phyloP scores from a whole-genome alignment of 768 basidiomycete genomes.

The Suillus paluster region DNA sequence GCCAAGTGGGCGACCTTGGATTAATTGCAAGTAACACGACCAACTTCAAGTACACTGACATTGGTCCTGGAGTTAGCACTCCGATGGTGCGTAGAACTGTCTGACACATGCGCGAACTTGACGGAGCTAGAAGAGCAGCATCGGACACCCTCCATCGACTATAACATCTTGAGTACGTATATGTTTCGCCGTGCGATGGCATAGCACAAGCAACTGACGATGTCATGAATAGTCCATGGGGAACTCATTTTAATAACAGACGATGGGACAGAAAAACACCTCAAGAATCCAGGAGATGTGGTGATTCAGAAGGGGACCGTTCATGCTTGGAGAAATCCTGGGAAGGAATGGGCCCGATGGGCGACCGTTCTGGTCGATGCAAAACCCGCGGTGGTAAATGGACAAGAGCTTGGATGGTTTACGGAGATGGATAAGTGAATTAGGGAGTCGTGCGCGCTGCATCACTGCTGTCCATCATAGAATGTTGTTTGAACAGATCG shows the following conservation, averaged over 20 bases:
- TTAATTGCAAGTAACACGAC: conserved; percentile 48
- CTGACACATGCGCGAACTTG: background rate
- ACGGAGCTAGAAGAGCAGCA: conserved; percentile 13
- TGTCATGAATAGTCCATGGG: conserved; percentile 47
- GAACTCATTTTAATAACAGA: conserved; percentile 59
- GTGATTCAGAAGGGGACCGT: conserved; percentile 62
- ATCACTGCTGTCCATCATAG: background rate
- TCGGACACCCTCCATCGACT: conserved; percentile 61
- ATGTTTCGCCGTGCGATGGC: background rate
- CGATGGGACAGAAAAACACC: conserved; percentile 55
- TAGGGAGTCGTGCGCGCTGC: background rate
- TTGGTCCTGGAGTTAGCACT: conserved; percentile 54
- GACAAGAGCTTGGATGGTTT: conserved; percentile 40
- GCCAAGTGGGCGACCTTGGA: conserved; percentile 47
- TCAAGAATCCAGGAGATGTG: conserved; percentile 59
- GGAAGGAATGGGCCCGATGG: conserved; percentile 53
- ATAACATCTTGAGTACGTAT: conserved; percentile 59
- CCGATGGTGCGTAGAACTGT: conserved; percentile 47
- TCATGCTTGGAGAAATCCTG: conserved; percentile 66
- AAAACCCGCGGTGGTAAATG: conserved; percentile 53
- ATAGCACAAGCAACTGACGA: background rate
- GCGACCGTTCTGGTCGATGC: conserved; percentile 57
- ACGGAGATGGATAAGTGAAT: conserved; percentile 13
- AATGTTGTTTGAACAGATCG: background rate
- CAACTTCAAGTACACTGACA: conserved; percentile 55